phyloP scores from a whole-genome alignment of 1,284 basidiomycete species.

The Tetrapyrgos nigripes region DNA sequence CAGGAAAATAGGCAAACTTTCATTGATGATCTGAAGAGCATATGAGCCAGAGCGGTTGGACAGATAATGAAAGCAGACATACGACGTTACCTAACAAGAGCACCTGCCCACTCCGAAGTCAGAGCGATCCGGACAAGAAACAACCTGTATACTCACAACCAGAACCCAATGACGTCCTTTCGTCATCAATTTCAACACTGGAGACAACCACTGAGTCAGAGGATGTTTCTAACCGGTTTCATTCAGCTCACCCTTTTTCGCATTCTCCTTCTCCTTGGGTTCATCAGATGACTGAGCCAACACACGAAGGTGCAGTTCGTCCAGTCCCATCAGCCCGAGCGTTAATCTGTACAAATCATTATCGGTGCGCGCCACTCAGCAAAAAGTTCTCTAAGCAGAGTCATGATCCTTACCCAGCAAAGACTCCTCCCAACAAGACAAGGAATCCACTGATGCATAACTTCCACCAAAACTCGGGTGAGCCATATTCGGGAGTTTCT shows the following conservation, averaged over 20 bases:
- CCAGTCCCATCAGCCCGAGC: conserved; percentile 93
- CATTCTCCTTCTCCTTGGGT: conserved; percentile 68
- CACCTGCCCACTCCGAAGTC: conserved; percentile 49
- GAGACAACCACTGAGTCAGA: not conserved
- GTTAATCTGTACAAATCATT: conserved; percentile 63
- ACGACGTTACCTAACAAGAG: conserved; percentile 88
- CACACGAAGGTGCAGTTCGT: conserved; percentile 91
- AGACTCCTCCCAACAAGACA: conserved; percentile 83
- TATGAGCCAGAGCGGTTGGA: conserved; percentile 32
- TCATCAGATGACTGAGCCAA: conserved; percentile 83
- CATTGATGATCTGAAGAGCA: conserved; percentile 75
- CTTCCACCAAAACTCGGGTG: conserved; percentile 72
- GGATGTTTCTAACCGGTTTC: not conserved
- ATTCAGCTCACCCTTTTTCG: conserved; percentile 63
- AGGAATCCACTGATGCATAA: conserved; percentile 68
- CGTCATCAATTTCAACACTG: conserved; percentile 79
- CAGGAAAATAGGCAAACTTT: conserved; percentile 93
- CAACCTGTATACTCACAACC: conserved; percentile 61
- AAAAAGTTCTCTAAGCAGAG: not conserved
- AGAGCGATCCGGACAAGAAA: conserved; percentile 4
- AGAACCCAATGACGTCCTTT: conserved; percentile 95
- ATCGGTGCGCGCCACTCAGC: not conserved
- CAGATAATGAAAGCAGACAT: conserved; percentile 35
- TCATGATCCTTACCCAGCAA: conserved; percentile 73
- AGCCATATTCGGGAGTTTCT: conserved; percentile 13